phyloP scores from a whole-genome alignment of 192 early-diverging fungal genomes.

The Backusella sp. region DNA sequence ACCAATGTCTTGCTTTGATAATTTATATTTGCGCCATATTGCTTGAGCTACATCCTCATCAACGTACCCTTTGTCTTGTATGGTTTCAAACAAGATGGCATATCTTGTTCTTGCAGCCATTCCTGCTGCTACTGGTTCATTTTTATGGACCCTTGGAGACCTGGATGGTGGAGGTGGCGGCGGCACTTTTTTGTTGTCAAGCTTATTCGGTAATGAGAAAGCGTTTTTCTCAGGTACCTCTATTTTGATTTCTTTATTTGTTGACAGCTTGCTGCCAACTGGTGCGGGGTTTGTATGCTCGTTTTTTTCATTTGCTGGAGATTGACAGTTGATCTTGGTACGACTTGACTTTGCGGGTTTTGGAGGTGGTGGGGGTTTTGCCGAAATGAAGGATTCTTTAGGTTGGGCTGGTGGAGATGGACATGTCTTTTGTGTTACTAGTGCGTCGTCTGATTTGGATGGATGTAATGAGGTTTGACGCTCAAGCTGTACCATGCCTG shows the following conservation, averaged over 20 bases:
- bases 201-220: neutral
- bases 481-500: neutral
- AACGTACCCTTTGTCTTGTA: conserved; percentile 18
- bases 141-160: neutral
- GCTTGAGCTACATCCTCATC: conserved; percentile 7
- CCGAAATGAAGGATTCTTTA: neutral
- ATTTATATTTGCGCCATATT: conserved; percentile 12
- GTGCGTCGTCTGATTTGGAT: neutral
- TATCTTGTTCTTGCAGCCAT: neutral
- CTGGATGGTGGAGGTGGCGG: conserved; percentile 15
- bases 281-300: neutral
- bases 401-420: neutral
- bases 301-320: neutral
- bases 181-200: neutral
- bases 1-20: neutral
- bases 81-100: conserved; percentile 13
- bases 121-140: neutral
- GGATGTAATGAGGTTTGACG: neutral
- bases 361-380: neutral
- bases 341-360: neutral
- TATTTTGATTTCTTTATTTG: neutral
- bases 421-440: neutral
- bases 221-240: neutral
- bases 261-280: neutral
- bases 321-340: neutral